phyloP scores from a whole-genome alignment of 805 yeast genomes.

The Myxozyma sirexii region DNA sequence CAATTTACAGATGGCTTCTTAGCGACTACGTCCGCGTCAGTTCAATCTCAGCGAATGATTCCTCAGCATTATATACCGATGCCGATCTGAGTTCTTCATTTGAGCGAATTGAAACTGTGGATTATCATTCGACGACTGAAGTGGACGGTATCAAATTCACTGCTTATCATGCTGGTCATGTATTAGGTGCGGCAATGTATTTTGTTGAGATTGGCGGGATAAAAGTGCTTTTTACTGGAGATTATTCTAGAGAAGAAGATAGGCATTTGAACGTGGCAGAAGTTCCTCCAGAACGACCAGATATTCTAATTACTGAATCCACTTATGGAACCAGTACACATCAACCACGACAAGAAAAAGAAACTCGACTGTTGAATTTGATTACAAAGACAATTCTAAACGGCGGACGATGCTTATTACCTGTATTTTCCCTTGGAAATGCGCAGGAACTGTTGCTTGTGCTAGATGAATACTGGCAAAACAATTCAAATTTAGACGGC shows the following conservation, averaged over 20 bases:
- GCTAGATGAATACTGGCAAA: constrained; percentile 92
- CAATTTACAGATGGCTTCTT: constrained; percentile 92
- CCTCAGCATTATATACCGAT: constrained; percentile 70
- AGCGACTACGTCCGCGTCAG: constrained; percentile 88
- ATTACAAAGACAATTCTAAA: constrained; percentile 81
- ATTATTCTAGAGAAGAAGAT: constrained; percentile 92
- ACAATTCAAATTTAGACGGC: constrained; percentile 77
- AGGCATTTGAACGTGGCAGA: constrained; percentile 95
- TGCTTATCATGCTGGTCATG: constrained; percentile 99
- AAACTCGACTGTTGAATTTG: constrained; percentile 72
- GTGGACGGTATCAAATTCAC: constrained; percentile 94
- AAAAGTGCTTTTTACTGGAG: constrained; percentile 90
- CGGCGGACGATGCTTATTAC: constrained; percentile 90
- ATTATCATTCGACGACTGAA: constrained; percentile 93
- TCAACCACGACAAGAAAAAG: constrained; percentile 86
- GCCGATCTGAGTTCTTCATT: constrained; percentile 87
- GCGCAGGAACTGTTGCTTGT: constrained; percentile 92
- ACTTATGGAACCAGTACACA: constrained; percentile 98
- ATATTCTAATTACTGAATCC: constrained; percentile 87
- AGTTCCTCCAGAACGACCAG: constrained; percentile 85
- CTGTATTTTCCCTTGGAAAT: constrained; percentile 94
- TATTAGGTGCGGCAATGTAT: constrained; percentile 97
- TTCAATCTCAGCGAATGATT: constrained; percentile 25
- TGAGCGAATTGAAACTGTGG: constrained; percentile 89
- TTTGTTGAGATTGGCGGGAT: constrained; percentile 92